phyloP scores from a whole-genome alignment of 148 eudicot species.

The Heliosperma pusillum region DNA sequence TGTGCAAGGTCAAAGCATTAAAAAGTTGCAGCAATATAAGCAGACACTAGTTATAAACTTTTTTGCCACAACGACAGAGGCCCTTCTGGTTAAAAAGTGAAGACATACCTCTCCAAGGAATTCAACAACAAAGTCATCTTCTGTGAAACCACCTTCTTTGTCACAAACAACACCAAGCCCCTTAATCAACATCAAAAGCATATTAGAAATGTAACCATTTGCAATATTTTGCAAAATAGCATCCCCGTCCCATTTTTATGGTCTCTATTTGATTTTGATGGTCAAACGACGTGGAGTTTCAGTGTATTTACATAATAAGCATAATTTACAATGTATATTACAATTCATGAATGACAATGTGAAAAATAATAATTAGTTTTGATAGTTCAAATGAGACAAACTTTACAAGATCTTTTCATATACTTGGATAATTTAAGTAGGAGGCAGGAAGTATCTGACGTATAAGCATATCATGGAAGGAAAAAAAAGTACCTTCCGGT shows the following conservation, averaged over 20 bases:
- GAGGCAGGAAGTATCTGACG: neutral
- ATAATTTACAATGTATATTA: neutral
- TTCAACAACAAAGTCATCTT: slow-evolving; percentile 93
- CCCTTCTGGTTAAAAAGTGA: neutral
- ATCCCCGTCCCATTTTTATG: neutral
- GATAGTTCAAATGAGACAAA: neutral
- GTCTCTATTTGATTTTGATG: neutral
- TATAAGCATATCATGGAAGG: neutral
- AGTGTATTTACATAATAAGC: neutral
- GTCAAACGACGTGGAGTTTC: neutral
- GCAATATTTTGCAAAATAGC: slow-evolving; percentile 3
- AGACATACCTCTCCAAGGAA: slow-evolving; percentile 89
- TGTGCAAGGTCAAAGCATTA: neutral
- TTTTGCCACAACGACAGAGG: neutral
- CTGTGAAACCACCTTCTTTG: slow-evolving; percentile 84
- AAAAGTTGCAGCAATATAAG: neutral
- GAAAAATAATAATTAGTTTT: neutral
- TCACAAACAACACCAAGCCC: slow-evolving; percentile 99
- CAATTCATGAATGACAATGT: neutral
- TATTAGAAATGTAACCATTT: slow-evolving; percentile 7
- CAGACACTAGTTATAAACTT: neutral
- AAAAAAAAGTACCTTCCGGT: slow-evolving; percentile 66
- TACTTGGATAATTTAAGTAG: neutral
- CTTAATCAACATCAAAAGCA: slow-evolving; percentile 39
- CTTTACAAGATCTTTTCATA: too few relatives aligned